These are phyloP conservation scores for Akanthomyces dipterigenus DNA, from an alignment of 2,329 filamentous ascomycete species.

Conservation along the genomic window DNA sequence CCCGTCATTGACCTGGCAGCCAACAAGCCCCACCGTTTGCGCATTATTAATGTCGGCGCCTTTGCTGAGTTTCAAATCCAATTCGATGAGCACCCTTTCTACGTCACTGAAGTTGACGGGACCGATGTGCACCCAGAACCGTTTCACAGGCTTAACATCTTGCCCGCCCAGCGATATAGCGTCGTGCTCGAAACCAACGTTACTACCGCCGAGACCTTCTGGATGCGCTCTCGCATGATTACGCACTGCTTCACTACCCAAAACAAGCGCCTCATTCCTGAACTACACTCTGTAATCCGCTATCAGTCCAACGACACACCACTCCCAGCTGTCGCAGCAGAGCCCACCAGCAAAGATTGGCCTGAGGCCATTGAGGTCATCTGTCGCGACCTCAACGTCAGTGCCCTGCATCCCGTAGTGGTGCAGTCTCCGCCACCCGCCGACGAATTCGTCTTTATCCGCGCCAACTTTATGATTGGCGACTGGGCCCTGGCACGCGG, in stretches of 20 bases:
- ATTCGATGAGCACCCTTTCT: slow-evolving; percentile 59
- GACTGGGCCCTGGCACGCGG: slow-evolving; percentile 46
- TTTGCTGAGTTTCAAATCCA: slow-evolving; percentile 68
- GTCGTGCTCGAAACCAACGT: slow-evolving; percentile 56
- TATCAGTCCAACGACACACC: slow-evolving; percentile 16
- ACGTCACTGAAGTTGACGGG: slow-evolving; percentile 64
- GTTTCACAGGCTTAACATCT: slow-evolving; percentile 56
- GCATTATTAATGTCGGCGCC: slow-evolving; percentile 63
- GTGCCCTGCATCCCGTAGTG: slow-evolving; percentile 34
- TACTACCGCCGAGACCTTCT: slow-evolving; percentile 47
- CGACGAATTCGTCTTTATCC: slow-evolving; percentile 36
- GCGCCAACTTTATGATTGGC: slow-evolving; percentile 49
- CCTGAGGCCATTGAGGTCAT: slow-evolving; percentile 38
- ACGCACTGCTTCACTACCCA: slow-evolving; percentile 31
- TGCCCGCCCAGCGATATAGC: slow-evolving; percentile 66
- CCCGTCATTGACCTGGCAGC: slow-evolving; percentile 42
- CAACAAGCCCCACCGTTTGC: slow-evolving; percentile 55
- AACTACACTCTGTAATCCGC: slow-evolving; percentile 25
- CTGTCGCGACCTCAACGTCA: slow-evolving; percentile 48
- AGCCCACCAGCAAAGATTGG: slow-evolving; percentile 41
- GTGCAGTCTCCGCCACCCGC: slow-evolving; percentile 29
- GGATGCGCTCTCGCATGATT: slow-evolving; percentile 51
- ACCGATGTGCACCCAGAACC: slow-evolving; percentile 55
- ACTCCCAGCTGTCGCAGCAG: not conserved
- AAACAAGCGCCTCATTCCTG: slow-evolving; percentile 25